Evolutionary conservation across 2,329 filamentous ascomycete species (phyloP), one percentile per base, ranked within the genome.

Genomic region (Ascochyta lentis): DNA sequence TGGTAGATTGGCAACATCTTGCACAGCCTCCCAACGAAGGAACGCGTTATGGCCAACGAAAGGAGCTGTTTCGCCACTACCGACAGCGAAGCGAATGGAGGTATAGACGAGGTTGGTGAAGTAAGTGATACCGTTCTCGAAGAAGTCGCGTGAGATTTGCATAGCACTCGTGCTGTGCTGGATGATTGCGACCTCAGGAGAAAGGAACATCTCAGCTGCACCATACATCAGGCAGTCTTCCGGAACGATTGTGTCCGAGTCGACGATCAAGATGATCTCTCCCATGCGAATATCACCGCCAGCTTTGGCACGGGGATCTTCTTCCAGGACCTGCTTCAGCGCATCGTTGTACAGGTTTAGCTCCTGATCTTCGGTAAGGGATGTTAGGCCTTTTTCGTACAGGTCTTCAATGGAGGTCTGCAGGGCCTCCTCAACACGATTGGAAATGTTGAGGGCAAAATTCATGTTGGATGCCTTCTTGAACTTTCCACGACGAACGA

Each of bases 271-370:
- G 58, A 92, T 90, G 72, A 91, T 92, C 76, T 94, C 90, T 54
- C 91, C 91, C 33, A 94, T 80, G 48, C 91, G 89, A 64, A 95
- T 88, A 74, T 94, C 91, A 56, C 90, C 91, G 70, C 91, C 89
- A 26, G 90, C 90, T 88, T 87, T 90, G 16, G 88, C 89, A 27
- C 87, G 84, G 24, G 87, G 87, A 56, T 90, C 72, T 46, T 76
- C 85, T 49, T 87, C 84, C 26, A 92, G 81, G n/a, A 88, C 85
- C 61, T 89, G 84, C 63, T 85, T 83, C 38, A 92, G 48, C 15
- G 58, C 59, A 10, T 44, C 38, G 10, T 65, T 55, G 43, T 66
- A 68, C 24, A 60, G 49, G 12, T 41, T 35, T 4, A 49, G 49
- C 42, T 66, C 65, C 26, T 62, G 54, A 31, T 45, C 34, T 24